Conservation (phyloP, 2,329 filamentous ascomycete species). For the Exophiala calicioides region DNA sequence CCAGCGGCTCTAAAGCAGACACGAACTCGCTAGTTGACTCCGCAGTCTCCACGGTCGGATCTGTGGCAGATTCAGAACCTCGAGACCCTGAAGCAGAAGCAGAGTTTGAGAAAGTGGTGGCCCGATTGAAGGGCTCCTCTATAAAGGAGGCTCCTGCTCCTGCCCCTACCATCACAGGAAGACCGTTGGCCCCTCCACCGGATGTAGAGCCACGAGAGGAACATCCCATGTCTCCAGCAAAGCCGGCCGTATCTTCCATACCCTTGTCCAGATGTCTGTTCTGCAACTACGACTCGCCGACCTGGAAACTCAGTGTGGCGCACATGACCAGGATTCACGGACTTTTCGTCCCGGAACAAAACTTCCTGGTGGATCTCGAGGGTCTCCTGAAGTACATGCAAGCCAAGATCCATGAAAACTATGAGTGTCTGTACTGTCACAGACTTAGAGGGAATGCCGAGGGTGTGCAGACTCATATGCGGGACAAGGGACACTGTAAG, state of each 20-base stretch:
- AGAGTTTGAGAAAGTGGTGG: constrained; percentile 71
- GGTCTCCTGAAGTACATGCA: constrained; percentile 78
- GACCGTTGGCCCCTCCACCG: constrained; percentile 45
- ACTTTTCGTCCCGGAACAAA: constrained; percentile 91
- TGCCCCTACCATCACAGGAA: constrained; percentile 38
- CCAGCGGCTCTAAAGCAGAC: constrained; percentile 44
- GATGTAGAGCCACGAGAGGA: constrained; percentile 36
- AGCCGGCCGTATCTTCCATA: constrained; percentile 33
- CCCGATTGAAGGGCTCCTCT: constrained; percentile 70
- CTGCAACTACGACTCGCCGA: constrained; percentile 83
- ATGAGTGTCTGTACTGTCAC: constrained; percentile 86
- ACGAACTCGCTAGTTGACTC: constrained; percentile 63
- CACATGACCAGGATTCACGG: constrained; percentile 94
- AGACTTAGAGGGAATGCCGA: constrained; percentile 76
- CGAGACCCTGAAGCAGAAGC: constrained; percentile 48
- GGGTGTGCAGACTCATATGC: constrained; percentile 94
- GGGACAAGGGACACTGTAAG: constrained; percentile 94
- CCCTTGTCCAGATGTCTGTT: constrained; percentile 72
- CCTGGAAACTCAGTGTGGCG: constrained; percentile 70
- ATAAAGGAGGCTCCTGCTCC: constrained; percentile 55
- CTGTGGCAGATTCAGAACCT: constrained; percentile 41
- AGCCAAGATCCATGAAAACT: constrained; percentile 73
- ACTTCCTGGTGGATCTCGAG: constrained; percentile 78
- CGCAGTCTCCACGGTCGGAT: constrained; percentile 59
- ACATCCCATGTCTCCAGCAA: constrained; percentile 40